Conservation (phyloP, 2,329 filamentous ascomycete species). For the Cytospora paraplurivora region DNA sequence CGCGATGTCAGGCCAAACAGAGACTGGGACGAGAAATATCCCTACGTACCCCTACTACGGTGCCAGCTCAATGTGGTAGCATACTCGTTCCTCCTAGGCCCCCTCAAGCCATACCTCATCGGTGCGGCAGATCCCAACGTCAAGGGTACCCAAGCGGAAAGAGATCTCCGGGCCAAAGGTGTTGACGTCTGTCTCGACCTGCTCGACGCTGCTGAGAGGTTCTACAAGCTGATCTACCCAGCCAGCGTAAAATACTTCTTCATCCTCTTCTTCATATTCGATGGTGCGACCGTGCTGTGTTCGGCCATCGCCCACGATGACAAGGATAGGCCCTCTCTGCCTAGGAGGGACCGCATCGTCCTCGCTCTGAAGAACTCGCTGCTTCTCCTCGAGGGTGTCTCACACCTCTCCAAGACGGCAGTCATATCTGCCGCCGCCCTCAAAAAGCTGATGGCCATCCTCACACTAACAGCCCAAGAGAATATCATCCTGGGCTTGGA, state of each 20-base stretch:
- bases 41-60: constrained; percentile 34
- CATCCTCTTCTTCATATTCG: constrained; percentile 37
- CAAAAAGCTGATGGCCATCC: constrained; percentile 9
- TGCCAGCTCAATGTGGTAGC: constrained; percentile 36
- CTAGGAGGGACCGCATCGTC: constrained; percentile 30
- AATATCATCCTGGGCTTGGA: constrained; percentile 3
- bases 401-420: constrained; percentile 15
- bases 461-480: constrained; percentile 10
- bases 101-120: constrained; percentile 33
- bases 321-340: constrained; percentile 30
- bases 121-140: constrained; percentile 28
- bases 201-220: constrained; percentile 21
- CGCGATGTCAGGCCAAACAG: constrained; percentile 30
- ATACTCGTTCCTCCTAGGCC: constrained; percentile 32
- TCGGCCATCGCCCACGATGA: constrained; percentile 35
- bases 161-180: constrained; percentile 30
- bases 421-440: constrained; percentile 10
- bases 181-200: constrained; percentile 33
- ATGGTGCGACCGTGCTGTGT: constrained; percentile 34
- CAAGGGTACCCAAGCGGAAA: constrained; percentile 29
- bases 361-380: constrained; percentile 4
- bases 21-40: constrained; percentile 33
- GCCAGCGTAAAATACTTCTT: constrained; percentile 34
- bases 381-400: constrained; percentile 4
- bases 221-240: constrained; percentile 32